A percentile compares a stretch with the other conserved stretches of the same genome.
Conservation (phyloP, 805 yeast species). For the Teunomyces pallodes region DNA sequence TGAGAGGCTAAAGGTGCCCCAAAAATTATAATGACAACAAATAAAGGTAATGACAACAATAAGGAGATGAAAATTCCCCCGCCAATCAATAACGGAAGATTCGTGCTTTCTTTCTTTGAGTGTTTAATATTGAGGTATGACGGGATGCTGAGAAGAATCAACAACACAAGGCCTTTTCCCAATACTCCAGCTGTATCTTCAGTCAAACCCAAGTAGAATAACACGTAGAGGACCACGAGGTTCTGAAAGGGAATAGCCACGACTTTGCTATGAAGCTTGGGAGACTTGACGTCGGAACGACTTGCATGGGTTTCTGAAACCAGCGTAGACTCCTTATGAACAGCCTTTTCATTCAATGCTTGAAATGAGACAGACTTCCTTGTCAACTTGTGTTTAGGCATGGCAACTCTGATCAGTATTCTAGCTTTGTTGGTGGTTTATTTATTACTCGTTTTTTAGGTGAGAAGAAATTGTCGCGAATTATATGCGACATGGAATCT, state of each 20-base stretch:
- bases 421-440: not conserved
- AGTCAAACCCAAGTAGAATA: slow-evolving; percentile 32
- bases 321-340: not conserved
- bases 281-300: not conserved
- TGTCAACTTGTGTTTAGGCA: slow-evolving; percentile 7
- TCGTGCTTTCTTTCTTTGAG: slow-evolving; percentile 5
- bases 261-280: not conserved
- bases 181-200: slow-evolving; percentile 19
- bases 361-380: slow-evolving; percentile 23
- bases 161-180: slow-evolving; percentile 23
- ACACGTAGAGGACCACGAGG: slow-evolving; percentile 21
- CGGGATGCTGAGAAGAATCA: slow-evolving; percentile 15
- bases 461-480: too few relatives aligned
- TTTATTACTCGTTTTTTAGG: not conserved
- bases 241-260: slow-evolving; percentile 30
- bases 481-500: too few relatives aligned
- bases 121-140: slow-evolving; percentile 1
- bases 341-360: not conserved
- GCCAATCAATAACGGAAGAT: slow-evolving; percentile 10
- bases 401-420: not conserved
- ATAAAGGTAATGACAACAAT: slow-evolving; percentile 37
- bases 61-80: slow-evolving; percentile 31
- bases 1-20: slow-evolving; percentile 76
- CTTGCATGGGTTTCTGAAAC: not conserved
- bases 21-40: slow-evolving; percentile 50